Evolutionary conservation across 1,139 yeast genomes (phyloP), one percentile per base, ranked within the genome.

Genomic region (Taphrina pruni): DNA sequence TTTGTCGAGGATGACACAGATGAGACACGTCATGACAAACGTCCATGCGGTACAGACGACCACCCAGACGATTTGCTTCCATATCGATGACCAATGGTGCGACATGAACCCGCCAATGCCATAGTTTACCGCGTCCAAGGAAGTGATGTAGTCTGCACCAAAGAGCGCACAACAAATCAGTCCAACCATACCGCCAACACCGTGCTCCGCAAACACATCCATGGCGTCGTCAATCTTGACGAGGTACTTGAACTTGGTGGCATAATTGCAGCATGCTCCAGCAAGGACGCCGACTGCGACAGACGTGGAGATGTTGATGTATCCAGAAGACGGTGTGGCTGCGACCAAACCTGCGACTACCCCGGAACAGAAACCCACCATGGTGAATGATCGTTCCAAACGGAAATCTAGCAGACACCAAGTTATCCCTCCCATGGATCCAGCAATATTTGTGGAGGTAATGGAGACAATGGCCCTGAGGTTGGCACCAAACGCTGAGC

Each of bases 171-270:
- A 93, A 81, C 91, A 92, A 14, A 94, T 71, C 60, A 93, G 83
- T 0, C 99, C 98, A 65, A 94, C 84, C 65, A 92, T 84, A 48
- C 99, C 99, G 0, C 98, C 98, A 75, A 94, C 84, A 69, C 97
- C 98, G 88, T 94, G 99, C 86, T 93, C 98, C 32, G 98, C 98
- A 78, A 94, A 85, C 65, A 93, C 88, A 88, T 94, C 98, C 76
- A 94, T 83, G 2, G 97, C 88, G 79, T 94, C 99, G 78, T 94
- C 98, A 70, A 92, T 94, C 71, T 84, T 85, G 69, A 89, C 81
- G 72, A 90, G 79, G 77, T 89, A 91, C 80, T 94, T 94, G 78
- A 94, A 81, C 76, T 91, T 89, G 69, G 98, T 93, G 70, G 97
- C 82, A 76, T 90, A 90, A 82, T 94, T 93, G 85, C 98, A 94